A percentile compares a stretch with the other conserved stretches of the same genome.
phyloP scores from a whole-genome alignment of 805 yeast species.

The Spathaspora hagerdaliae region DNA sequence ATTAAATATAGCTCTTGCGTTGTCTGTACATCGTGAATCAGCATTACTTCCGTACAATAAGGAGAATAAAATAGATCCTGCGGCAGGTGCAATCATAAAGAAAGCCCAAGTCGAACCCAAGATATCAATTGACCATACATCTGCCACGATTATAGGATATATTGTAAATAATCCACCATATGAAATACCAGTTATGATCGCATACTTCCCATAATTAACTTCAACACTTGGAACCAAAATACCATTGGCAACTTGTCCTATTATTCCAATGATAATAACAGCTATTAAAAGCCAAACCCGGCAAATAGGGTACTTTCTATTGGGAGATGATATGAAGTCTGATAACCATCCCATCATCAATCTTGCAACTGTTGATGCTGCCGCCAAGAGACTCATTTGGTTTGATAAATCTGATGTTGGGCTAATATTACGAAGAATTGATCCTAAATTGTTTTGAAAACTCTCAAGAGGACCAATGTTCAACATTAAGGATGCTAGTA shows the following conservation, averaged over 20 bases:
- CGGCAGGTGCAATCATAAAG: slow-evolving; percentile 83
- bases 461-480: slow-evolving; percentile 82
- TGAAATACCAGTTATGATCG: slow-evolving; percentile 59
- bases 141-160: slow-evolving; percentile 78
- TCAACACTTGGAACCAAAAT: slow-evolving; percentile 12
- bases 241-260: slow-evolving; percentile 23
- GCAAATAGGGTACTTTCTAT: slow-evolving; percentile 24
- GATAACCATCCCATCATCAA: slow-evolving; percentile 63
- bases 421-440: slow-evolving; percentile 42
- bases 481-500: slow-evolving; percentile 61
- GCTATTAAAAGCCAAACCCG: slow-evolving; percentile 29
- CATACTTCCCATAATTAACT: slow-evolving; percentile 17
- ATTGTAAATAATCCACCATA: slow-evolving; percentile 86
- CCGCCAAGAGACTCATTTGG: slow-evolving; percentile 60
- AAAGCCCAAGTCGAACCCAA: slow-evolving; percentile 94
- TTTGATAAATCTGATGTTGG: slow-evolving; percentile 24
- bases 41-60: slow-evolving; percentile 62
- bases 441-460: slow-evolving; percentile 79
- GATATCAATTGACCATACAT: slow-evolving; percentile 82
- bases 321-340: slow-evolving; percentile 48
- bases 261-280: slow-evolving; percentile 23
- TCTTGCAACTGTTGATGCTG: slow-evolving; percentile 68
- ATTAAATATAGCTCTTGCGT: neutral
- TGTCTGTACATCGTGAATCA: slow-evolving; percentile 30
- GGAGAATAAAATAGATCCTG: slow-evolving; percentile 71